Evolutionary conservation across 192 early-diverging fungal genomes (phyloP).

Genomic region (Backusella parvicylindrica): DNA sequence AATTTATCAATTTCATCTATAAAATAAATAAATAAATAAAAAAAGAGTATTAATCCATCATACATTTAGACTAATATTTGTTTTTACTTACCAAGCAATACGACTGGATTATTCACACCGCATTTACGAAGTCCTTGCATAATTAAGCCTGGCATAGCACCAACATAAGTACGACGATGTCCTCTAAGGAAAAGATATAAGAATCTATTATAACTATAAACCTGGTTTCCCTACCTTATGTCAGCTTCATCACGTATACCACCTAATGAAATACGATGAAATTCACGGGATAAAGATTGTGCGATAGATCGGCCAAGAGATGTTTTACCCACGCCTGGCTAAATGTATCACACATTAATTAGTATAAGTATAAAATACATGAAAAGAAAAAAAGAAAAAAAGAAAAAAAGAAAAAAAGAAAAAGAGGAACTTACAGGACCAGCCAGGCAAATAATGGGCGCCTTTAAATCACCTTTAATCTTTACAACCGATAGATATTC

Average conservation of each 20-base stretch:
- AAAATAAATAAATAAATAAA: not conserved
- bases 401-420: not conserved
- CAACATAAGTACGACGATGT: slow-evolving; percentile 85
- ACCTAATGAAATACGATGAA: slow-evolving; percentile 79
- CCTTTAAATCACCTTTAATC: slow-evolving; percentile 65
- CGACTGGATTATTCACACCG: slow-evolving; percentile 75
- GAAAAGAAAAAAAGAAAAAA: no score
- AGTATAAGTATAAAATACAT: no score
- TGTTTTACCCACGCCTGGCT: slow-evolving; percentile 74
- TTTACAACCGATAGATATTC: slow-evolving; percentile 85
- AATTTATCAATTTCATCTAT: slow-evolving; percentile 85
- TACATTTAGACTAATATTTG: not conserved
- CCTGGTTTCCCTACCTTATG: slow-evolving; percentile 39
- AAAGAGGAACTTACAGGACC: slow-evolving; percentile 58
- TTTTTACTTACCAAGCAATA: slow-evolving; percentile 57
- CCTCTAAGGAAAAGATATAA: slow-evolving; percentile 42
- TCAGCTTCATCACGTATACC: slow-evolving; percentile 88
- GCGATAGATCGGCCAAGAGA: slow-evolving; percentile 81
- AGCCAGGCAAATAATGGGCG: slow-evolving; percentile 74
- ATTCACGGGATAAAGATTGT: slow-evolving; percentile 67
- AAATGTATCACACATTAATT: not conserved
- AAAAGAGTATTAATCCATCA: not conserved
- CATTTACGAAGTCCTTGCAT: slow-evolving; percentile 68
- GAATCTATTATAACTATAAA: no score
- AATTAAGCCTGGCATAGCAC: slow-evolving; percentile 78